A percentile compares a stretch with the other conserved stretches of the same genome.
Conservation (phyloP, 306 rosid species). For the Vicia sativa region DNA sequence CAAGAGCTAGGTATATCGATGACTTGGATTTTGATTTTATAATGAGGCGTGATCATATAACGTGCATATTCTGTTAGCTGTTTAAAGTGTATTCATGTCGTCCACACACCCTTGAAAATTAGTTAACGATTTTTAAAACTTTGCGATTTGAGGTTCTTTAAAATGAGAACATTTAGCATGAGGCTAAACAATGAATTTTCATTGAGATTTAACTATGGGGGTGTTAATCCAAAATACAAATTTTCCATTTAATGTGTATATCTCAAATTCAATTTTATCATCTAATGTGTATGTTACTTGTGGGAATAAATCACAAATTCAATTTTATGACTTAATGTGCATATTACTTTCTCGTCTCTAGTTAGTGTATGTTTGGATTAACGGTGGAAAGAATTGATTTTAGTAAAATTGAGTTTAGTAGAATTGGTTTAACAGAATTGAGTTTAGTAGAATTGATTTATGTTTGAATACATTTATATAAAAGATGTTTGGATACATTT, state of each 20-base stretch:
- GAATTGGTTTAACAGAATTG: no score
- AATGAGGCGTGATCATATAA: background rate
- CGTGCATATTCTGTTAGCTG: background rate
- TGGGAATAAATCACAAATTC: background rate
- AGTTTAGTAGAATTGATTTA: no score
- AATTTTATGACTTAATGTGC: background rate
- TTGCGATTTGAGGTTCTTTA: background rate
- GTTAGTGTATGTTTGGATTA: no score
- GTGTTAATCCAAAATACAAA: background rate
- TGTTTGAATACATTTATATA: no score
- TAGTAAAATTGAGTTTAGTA: no score
- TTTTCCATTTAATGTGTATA: background rate
- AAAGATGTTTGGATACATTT: no score
- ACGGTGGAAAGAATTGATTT: no score
- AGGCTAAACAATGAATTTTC: background rate
- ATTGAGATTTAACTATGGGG: background rate
- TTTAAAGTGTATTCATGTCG: background rate
- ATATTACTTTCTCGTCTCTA: no score
- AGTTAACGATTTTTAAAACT: background rate
- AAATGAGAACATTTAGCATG: background rate
- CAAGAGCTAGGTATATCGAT: background rate
- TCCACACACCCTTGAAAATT: background rate
- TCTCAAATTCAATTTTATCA: background rate
- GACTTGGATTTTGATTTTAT: background rate
- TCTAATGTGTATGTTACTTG: no score